Conservation (phyloP, 352 stramenopile species). For the Globisporangium spiculum region DNA sequence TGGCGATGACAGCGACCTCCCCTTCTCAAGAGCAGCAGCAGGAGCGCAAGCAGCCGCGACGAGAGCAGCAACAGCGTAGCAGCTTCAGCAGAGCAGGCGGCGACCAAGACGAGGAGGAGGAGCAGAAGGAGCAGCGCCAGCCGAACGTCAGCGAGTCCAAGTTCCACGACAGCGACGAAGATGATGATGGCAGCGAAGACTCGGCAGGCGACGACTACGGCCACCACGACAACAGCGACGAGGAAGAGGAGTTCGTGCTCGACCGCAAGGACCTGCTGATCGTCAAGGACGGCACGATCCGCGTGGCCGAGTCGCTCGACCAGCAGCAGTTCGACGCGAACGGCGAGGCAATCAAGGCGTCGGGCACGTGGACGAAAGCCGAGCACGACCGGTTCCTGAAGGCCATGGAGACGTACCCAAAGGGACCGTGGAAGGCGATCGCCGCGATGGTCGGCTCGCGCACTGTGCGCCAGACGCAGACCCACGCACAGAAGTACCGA, state of each 20-base stretch:
- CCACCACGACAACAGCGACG: slow-evolving; percentile 23
- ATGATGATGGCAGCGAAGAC: slow-evolving; percentile 1
- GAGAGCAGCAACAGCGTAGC: neutral
- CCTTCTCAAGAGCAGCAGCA: neutral
- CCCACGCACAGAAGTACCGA: slow-evolving; percentile 40
- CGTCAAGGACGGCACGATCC: slow-evolving; percentile 68
- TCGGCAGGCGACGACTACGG: slow-evolving; percentile 15
- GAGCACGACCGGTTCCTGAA: slow-evolving; percentile 26
- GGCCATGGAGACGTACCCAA: slow-evolving; percentile 24
- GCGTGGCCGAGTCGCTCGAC: slow-evolving; percentile 58
- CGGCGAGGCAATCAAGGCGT: slow-evolving; percentile 19
- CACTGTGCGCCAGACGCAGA: slow-evolving; percentile 25
- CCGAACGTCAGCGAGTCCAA: slow-evolving; percentile 8
- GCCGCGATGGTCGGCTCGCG: slow-evolving; percentile 24
- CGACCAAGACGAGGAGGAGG: neutral
- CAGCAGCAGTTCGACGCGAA: slow-evolving; percentile 56
- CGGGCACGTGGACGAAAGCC: slow-evolving; percentile 21
- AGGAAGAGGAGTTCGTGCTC: slow-evolving; percentile 41
- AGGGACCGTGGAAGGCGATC: slow-evolving; percentile 23
- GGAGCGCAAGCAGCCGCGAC: neutral
- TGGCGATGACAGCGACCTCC: neutral
- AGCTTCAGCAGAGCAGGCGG: neutral
- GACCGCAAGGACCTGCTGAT: slow-evolving; percentile 75
- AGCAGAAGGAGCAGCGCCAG: slow-evolving; percentile 1
- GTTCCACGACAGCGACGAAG: neutral